Evolutionary conservation across 805 yeast species (phyloP).

Genomic region (Hermanozyma aechmeae): DNA sequence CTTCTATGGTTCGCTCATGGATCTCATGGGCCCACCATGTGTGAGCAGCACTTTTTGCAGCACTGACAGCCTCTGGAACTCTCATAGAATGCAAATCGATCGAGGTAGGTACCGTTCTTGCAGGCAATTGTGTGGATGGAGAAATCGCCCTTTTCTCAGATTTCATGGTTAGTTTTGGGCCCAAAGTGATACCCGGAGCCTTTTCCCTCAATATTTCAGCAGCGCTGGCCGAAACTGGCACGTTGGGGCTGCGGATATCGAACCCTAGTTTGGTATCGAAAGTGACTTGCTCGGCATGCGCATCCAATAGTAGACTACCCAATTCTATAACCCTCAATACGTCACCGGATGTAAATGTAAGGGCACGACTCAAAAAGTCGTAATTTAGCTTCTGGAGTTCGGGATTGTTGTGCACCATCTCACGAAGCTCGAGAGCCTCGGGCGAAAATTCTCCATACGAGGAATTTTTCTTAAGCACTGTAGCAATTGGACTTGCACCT

Average conservation of each 20-base stretch:
- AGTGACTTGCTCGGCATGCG: conserved; percentile 17
- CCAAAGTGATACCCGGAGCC: too few species aligned
- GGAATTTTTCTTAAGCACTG: not conserved
- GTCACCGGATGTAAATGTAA: conserved; percentile 39
- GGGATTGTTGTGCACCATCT: conserved; percentile 13
- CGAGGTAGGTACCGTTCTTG: not conserved
- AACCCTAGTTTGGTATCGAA: conserved; percentile 6
- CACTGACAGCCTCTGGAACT: conserved; percentile 37
- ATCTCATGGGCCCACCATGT: conserved; percentile 62
- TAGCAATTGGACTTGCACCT: too few species aligned
- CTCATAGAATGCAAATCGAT: conserved; percentile 53
- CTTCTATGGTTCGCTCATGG: conserved; percentile 27
- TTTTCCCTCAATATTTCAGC: not conserved
- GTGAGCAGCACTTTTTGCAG: conserved; percentile 25
- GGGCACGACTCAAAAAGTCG: conserved; percentile 27
- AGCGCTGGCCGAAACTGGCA: not conserved
- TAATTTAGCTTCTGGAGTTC: conserved; percentile 25
- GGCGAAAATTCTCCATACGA: not conserved
- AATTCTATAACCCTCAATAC: conserved; percentile 24
- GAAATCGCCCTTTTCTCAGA: not conserved
- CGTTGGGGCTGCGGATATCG: not conserved
- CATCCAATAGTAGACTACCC: conserved; percentile 23
- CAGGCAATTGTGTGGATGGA: not conserved
- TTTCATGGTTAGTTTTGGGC: not conserved
- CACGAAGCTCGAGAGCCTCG: conserved; percentile 2